phyloP scores from a whole-genome alignment of 768 basidiomycete genomes.

The Ephemerocybe angulata region DNA sequence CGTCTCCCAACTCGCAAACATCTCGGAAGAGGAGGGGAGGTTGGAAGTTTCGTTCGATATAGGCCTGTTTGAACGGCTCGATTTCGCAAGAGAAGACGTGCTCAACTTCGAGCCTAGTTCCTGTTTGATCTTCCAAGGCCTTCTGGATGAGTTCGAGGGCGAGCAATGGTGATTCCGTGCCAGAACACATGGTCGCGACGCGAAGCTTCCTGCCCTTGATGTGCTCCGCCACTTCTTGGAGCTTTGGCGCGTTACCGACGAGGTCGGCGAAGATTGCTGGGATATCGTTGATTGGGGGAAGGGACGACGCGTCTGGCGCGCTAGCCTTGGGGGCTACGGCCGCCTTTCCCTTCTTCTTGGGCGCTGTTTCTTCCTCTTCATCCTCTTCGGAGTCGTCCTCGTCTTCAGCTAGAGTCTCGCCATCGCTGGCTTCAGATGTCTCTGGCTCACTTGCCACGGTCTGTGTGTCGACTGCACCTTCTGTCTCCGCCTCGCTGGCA shows the following conservation, averaged over 20 bases:
- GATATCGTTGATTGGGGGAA: slow-evolving; percentile 73
- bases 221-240: slow-evolving; percentile 62
- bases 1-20: slow-evolving; percentile 82
- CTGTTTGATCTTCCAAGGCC: slow-evolving; percentile 66
- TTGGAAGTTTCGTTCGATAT: slow-evolving; percentile 94
- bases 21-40: slow-evolving; percentile 92
- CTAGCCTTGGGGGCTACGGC: slow-evolving; percentile 28
- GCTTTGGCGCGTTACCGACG: slow-evolving; percentile 58
- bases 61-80: slow-evolving; percentile 95
- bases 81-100: slow-evolving; percentile 98
- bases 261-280: slow-evolving; percentile 76
- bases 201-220: slow-evolving; percentile 80
- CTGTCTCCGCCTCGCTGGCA: neutral
- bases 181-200: slow-evolving; percentile 96
- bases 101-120: slow-evolving; percentile 65
- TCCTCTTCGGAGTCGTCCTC: slow-evolving; percentile 32
- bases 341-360: slow-evolving; percentile 35
- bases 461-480: neutral
- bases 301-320: slow-evolving; percentile 56
- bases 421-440: slow-evolving; percentile 2
- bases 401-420: neutral
- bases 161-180: slow-evolving; percentile 91
- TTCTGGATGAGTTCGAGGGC: slow-evolving; percentile 83
- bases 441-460: slow-evolving; percentile 15
- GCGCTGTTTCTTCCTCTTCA: slow-evolving; percentile 19